Evolutionary conservation across 2,329 filamentous ascomycete species (phyloP).

Genomic region (Chaetomium olivaceum): DNA sequence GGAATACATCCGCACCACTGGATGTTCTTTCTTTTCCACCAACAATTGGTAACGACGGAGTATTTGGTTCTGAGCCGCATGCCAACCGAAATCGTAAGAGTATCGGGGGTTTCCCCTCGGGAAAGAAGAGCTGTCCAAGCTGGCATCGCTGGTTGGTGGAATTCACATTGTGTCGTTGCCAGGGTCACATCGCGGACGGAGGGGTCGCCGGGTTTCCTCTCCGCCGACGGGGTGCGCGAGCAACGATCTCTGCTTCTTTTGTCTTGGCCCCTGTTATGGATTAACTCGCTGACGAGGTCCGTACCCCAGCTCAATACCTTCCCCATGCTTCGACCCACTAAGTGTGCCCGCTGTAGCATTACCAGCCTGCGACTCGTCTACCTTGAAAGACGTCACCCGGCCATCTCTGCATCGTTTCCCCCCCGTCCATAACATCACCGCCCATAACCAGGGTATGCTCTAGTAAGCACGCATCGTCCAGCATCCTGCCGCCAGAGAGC

Average conservation of each 20-base stretch:
- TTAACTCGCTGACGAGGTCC: too few species aligned
- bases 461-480: background rate
- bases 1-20: background rate
- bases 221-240: background rate
- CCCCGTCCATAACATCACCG: background rate
- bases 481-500: background rate
- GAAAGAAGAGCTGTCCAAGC: background rate
- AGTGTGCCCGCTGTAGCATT: background rate
- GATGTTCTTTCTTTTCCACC: background rate
- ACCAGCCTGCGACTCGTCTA: background rate
- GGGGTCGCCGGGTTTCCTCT: background rate
- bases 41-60: background rate
- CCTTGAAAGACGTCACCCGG: background rate
- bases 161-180: background rate
- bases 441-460: background rate
- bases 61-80: background rate
- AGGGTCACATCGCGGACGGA: background rate
- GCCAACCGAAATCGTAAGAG: background rate
- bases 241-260: background rate
- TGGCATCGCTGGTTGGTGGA: slow-evolving; percentile 15
- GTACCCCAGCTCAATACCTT: too few species aligned
- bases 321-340: too few species aligned
- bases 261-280: background rate
- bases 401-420: background rate
- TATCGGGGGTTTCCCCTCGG: background rate